Base-by-base conservation (phyloP, 768 basidiomycete species). In the Pleurotus tuoliensis region DNA sequence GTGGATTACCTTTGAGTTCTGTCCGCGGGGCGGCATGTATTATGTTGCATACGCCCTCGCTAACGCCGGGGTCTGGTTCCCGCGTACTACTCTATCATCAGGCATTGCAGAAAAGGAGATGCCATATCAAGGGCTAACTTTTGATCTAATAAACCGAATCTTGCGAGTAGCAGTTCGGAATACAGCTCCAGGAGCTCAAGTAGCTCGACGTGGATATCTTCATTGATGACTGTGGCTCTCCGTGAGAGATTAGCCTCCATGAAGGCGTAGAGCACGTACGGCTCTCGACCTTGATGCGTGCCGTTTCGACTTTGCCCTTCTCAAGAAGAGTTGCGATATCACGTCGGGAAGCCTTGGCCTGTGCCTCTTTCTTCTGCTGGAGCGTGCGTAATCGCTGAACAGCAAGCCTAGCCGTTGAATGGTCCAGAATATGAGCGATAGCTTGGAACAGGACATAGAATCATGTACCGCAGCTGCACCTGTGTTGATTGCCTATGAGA, bases 111-210 rank as follows among this genome's bases (percentile, higher is more conserved):
- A 56, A 58, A 43, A 22, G 43, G 51, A 25, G 56, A 56, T 34
- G 27, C 41, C 37, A 53, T 34, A 43, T 59, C 53, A 56, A 45
- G 20, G 8, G 71, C 84, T 66, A 60, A 96, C 94, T 82, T 88
- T 67, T 90, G 85, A 64, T 99, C 97, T 46, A 99, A 79, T 25
- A 98, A 72, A 8, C 91, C 90, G 64, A 98, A 98, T 47, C 97
- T 82, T 7, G 96, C 92, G 20, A 95, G 78, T 16, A 98, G 73
- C n/a, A 96, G 81, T 66, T 99, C 97, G 61, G 90, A 92, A 68
- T 98, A 98, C 9, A 98, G 80, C 74, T 98, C 95, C 24, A 99
- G 76, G 4, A 98, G 76, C 66, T 99, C 96, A 38, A 98, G 74
- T 22, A 98, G 79, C 66, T 98, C 95, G 45, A 92, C 75, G 66